A percentile compares a stretch with the other conserved stretches of the same genome.
Evolutionary conservation across 2,329 filamentous ascomycete genomes (phyloP).

Genomic region (Clonostachys sp.): DNA sequence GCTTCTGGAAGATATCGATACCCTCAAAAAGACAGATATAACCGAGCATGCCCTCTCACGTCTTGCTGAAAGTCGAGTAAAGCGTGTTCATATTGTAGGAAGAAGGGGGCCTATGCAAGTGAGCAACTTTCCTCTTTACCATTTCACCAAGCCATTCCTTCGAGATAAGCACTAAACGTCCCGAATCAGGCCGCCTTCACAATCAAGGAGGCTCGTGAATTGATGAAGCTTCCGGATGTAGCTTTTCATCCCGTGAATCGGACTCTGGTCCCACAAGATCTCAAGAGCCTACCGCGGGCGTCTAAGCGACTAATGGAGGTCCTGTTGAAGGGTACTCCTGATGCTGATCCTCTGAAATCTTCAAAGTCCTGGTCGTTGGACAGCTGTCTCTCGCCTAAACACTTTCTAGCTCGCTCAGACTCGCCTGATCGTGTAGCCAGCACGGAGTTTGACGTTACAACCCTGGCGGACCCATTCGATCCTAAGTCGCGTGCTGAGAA

Average conservation of each 20-base stretch:
- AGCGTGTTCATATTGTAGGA: constrained; percentile 80
- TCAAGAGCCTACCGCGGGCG: constrained; percentile 68
- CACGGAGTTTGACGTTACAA: constrained; percentile 63
- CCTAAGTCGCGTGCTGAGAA: constrained; percentile 39
- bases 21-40: constrained; percentile 80
- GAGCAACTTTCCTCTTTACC: constrained; percentile 12
- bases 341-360: constrained; percentile 8
- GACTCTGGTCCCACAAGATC: constrained; percentile 61
- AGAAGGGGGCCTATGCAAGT: constrained; percentile 85
- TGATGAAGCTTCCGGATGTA: constrained; percentile 72
- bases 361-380: constrained; percentile 77
- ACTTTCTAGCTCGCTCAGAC: constrained; percentile 51
- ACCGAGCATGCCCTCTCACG: constrained; percentile 75
- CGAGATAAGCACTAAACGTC: too few species aligned
- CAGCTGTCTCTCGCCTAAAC: constrained; percentile 75
- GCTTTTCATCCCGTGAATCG: constrained; percentile 66
- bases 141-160: constrained; percentile 2
- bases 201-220: constrained; percentile 87
- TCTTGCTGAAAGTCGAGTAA: constrained; percentile 68
- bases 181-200: constrained; percentile 74
- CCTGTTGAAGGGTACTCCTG: constrained; percentile 67
- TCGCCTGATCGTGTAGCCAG: constrained; percentile 49
- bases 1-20: constrained; percentile 70
- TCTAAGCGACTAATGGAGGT: constrained; percentile 76
- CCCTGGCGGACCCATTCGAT: constrained; percentile 51